Conservation (phyloP, 2,329 filamentous ascomycete genomes). For the Alternaria sp. region DNA sequence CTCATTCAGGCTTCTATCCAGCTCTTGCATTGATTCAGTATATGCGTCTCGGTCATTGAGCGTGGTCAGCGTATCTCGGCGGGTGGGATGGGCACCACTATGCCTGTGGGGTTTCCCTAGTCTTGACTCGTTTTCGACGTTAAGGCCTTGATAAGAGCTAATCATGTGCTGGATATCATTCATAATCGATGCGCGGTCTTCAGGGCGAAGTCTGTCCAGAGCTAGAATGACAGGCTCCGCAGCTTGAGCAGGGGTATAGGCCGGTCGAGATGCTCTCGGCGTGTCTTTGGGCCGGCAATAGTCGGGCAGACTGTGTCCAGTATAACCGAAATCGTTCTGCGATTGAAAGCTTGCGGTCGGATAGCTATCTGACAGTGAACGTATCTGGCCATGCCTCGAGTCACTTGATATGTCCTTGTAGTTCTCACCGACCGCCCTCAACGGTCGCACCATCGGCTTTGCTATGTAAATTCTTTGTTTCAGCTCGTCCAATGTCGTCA, state of each 20-base stretch:
- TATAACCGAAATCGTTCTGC: slow-evolving; percentile 14
- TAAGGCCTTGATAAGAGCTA: slow-evolving; percentile 35
- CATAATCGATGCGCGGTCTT: slow-evolving; percentile 34
- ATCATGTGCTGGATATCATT: slow-evolving; percentile 45
- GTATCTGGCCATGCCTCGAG: background rate
- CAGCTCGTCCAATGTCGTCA: slow-evolving; percentile 44
- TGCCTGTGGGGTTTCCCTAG: slow-evolving; percentile 5
- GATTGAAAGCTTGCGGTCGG: slow-evolving; percentile 27
- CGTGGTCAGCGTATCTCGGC: slow-evolving; percentile 29
- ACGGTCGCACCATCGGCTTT: slow-evolving; percentile 27
- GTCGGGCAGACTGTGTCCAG: slow-evolving; percentile 28
- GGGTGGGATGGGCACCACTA: slow-evolving; percentile 3
- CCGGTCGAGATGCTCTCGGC: slow-evolving; percentile 6
- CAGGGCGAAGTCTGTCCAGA: slow-evolving; percentile 27
- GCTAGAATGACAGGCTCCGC: slow-evolving; percentile 25
- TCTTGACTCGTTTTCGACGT: background rate
- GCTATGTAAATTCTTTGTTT: slow-evolving; percentile 45
- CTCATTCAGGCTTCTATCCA: slow-evolving; percentile 17
- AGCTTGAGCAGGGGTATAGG: slow-evolving; percentile 3
- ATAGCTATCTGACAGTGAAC: slow-evolving; percentile 20
- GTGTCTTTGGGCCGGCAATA: slow-evolving; percentile 28
- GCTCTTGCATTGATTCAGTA: slow-evolving; percentile 8
- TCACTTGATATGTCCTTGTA: slow-evolving; percentile 12
- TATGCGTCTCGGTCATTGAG: slow-evolving; percentile 19
- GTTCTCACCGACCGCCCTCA: slow-evolving; percentile 8